Evolutionary conservation across 1,284 basidiomycete species (phyloP), one percentile per base, ranked within the genome.

Genomic region (Trichosporon sp.): DNA sequence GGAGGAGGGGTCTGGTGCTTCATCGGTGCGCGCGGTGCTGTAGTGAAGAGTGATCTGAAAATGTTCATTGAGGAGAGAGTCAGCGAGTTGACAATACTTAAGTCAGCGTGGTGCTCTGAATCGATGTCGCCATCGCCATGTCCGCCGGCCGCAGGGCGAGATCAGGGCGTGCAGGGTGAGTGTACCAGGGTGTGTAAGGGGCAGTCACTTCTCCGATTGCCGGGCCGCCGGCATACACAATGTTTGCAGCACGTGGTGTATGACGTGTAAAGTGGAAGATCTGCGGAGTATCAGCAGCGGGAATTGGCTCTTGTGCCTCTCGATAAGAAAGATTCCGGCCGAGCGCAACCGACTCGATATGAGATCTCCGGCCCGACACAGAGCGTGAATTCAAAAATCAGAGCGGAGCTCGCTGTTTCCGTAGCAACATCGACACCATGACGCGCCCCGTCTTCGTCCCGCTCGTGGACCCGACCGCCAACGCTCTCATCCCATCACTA

Each of bases 401-500:
- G 49, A 52, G 6, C 49, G 25, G 49, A 29, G 27, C 10, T 13
- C 14, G 6, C 49, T 49, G 25, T 52, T 14, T 34, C n/a, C 25
- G 36, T 33, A 49, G 31, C 52, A 59, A 31, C 57, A 23, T n/a
- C 36, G 16, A 9, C 62, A 69, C 36, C 56, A 80, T 80, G 78
- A 73, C 76, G 37, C 69, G 75, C 36, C 74, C 78, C 14, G 73
- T 78, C 21, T 82, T 83, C 74, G 70, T 84, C 16, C 81, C 82
- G 9, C 71, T 81, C 21, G 64, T 82, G 59, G 78, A 80, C 65
- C 70, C 78, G 34, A 72, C 71, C 19, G 74, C 74, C 21, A 67
- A 71, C 14, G 80, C 82, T 5, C 83, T 92, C 25, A 78, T 89
- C 61, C 73, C 82, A 33, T 84, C 87, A 2, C 84, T 92, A 63